Evolutionary conservation across 306 rosid species (phyloP), one percentile per base, ranked within the genome.

Genomic region (Castanea sativa): DNA sequence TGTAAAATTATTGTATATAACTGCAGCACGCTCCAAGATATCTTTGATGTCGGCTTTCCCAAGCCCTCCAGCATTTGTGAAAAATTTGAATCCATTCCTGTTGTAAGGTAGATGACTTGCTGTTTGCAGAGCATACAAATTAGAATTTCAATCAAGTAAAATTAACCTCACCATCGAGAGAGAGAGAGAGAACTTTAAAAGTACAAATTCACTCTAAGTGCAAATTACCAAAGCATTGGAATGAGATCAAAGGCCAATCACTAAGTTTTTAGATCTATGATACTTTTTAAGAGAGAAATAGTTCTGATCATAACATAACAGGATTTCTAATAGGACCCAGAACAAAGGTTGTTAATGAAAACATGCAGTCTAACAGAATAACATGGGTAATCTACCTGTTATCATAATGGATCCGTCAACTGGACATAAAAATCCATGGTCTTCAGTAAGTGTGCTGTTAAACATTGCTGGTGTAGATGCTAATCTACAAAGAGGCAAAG

Each of bases 391-490:
- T 55, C n/a, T 84, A 91, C 99, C 99, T 81, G 98, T 95, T 84
- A 95, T 91, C 98, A 92, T 91, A 65, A 91, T 92, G 77, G 99
- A 88, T 35, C 99, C 98, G 70, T 95, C 96, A 61, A 69, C 94
- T 60, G 97, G 99, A 86, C 99, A 89, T 49, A 86, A 82, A 58
- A 84, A 73, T 55, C 79, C 79, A 60, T 88, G 93, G 84, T 87
- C 87, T 79, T 89, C 88, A 4, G 98, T 86, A 63, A 95, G 76
- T 80, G 99, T 88, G 86, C 99, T 89, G 82, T 92, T 95, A 80
- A 95, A 95, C 99, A 92, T 91, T 76, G 99, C 97, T 79, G 97
- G 99, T 45, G 97, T 95, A 76, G 99, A 95, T 78, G 98, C 97
- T 79, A 92, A 88, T 87, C 97, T 95, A 83, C 73, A 89, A 65